Evolutionary conservation across 2,329 filamentous ascomycete genomes (phyloP), one percentile per base, ranked within the genome.

Genomic region (Pseudogymnoascus sp.): DNA sequence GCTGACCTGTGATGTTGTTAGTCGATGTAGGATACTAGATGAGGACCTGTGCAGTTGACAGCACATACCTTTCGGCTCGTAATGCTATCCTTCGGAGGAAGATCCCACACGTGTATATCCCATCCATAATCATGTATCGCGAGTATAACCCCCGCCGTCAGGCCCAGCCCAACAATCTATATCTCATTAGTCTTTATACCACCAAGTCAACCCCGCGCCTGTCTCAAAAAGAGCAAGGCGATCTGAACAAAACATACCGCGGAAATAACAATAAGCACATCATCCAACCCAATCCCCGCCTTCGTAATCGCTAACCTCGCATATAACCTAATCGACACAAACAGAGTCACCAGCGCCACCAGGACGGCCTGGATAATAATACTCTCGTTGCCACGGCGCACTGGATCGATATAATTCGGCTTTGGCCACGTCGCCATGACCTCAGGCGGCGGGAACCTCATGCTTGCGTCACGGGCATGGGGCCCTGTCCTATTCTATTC

Each of bases 351-450:
- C 3, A 81, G 47, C 3, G 67, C 68, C n/a, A 77, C 70, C 34
- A 78, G 71, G 2, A 78, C 64, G 4, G 78, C 67, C 23, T 77
- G 75, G 5, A 78, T 70, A 21, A 80, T 72, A 11, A 80, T 71
- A 21, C 77, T 75, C 36, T 69, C 75, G 67, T 77, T 75, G 11
- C 78, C 78, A 65, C 78, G 75, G 29, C 75, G 77, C 12, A 71
- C 71, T 5, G 80, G 80, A 66, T 82, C 69, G 60, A 75, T 66
- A 67, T 79, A 78, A 66, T 82, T 82, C 6, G 80, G 77, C 36
- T 62, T 68, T 5, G 80, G 80, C 79, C 79, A 82, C 67, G 72
- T 70, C 16, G 69, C 67, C 54, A 77, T 63, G 18, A 80, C 75
- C 18, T 74, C 70, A n/a, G 70, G 37, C n/a, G 79, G 76, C 29